These are phyloP conservation scores for Exidia glandulosa DNA, from an alignment of 768 basidiomycete genomes.

Conservation along the genomic window DNA sequence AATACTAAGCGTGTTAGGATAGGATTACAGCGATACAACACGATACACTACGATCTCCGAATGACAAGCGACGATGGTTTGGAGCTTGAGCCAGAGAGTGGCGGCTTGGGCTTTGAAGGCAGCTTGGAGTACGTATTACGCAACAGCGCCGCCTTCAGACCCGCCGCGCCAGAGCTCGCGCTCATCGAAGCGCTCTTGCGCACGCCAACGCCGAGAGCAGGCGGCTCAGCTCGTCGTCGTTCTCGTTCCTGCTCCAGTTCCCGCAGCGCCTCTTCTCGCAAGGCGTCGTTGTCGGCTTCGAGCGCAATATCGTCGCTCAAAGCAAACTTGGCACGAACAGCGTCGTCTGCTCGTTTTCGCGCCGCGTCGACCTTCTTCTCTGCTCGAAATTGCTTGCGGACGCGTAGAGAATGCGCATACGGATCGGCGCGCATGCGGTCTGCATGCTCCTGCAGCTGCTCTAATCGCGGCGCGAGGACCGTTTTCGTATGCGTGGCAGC, in stretches of 20 bases:
- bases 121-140: constrained; percentile 1
- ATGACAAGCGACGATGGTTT: constrained; percentile 1
- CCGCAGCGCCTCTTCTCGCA: constrained; percentile 47
- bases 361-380: constrained; percentile 73
- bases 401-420: constrained; percentile 61
- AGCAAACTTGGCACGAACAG: constrained; percentile 63
- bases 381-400: constrained; percentile 73
- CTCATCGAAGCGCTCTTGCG: neutral
- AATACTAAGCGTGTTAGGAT: neutral
- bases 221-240: constrained; percentile 32
- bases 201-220: neutral
- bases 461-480: constrained; percentile 70
- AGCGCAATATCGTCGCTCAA: constrained; percentile 59
- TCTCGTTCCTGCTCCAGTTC: constrained; percentile 47
- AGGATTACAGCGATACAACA: constrained; percentile 1
- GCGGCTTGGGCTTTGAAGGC: neutral
- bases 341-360: constrained; percentile 59
- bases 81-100: constrained; percentile 1
- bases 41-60: constrained; percentile 2
- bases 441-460: constrained; percentile 65
- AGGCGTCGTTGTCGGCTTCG: constrained; percentile 48
- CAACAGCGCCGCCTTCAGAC: constrained; percentile 2
- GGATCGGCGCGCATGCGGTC: constrained; percentile 80
- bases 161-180: neutral
- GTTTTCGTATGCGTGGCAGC: constrained; percentile 62